Conservation (phyloP, 2,329 filamentous ascomycete genomes). For the Phaeophleospora eucalypticola region DNA sequence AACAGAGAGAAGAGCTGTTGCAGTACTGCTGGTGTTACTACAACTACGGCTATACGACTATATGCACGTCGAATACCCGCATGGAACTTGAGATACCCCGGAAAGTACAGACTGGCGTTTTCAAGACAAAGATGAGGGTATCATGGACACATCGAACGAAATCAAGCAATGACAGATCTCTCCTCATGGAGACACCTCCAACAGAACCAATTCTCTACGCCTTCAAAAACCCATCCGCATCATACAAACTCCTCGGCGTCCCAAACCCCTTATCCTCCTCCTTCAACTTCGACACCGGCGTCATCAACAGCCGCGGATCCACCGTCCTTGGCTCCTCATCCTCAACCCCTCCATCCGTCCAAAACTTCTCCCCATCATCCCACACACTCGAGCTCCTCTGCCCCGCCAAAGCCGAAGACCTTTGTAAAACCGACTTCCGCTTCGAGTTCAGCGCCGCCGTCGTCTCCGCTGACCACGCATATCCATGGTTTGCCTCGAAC, state of each 20-base stretch:
- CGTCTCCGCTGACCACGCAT: background rate
- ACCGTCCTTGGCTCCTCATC: constrained; percentile 5
- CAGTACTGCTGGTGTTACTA: too few species aligned
- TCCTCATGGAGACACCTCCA: background rate
- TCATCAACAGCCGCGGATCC: constrained; percentile 15
- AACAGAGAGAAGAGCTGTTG: too few species aligned
- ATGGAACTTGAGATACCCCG: too few species aligned
- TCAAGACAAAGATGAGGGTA: too few species aligned
- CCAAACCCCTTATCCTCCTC: constrained; percentile 8
- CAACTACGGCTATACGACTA: too few species aligned
- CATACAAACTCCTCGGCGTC: constrained; percentile 48
- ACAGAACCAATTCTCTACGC: constrained; percentile 6
- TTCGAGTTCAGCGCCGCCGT: background rate
- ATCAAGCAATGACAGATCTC: background rate
- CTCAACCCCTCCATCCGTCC: constrained; percentile 10
- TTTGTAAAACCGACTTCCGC: background rate
- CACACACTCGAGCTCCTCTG: constrained; percentile 33
- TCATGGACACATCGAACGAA: background rate
- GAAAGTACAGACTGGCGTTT: too few species aligned
- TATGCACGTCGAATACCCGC: too few species aligned
- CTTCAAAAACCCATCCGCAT: constrained; percentile 37
- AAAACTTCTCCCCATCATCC: constrained; percentile 34
- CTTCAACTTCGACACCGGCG: constrained; percentile 9
- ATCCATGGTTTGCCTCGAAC: background rate
- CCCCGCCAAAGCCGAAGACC: background rate